Base-by-base conservation (phyloP, 352 stramenopile species). In the Phytopythium cucurbitacearum region DNA sequence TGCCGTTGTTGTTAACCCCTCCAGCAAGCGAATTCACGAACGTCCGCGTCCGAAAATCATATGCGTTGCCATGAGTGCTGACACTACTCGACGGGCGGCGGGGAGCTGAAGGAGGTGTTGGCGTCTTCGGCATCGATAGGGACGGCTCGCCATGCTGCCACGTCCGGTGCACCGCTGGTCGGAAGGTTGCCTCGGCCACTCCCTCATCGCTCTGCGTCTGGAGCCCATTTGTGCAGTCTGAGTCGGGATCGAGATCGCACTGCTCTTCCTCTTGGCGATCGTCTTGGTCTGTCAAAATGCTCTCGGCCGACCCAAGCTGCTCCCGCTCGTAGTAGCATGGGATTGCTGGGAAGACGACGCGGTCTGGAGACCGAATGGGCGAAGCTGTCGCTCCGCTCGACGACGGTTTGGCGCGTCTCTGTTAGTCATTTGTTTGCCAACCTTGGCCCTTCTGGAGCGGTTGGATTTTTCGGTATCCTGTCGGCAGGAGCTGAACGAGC, bases 381-480 rank as follows among this genome's bases (percentile, higher is more conserved):
- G 21, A 62, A 51, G 36, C 62, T 80, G 41, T 7, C 16, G n/a
- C 7, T 28, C 21, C 21, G 21, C 21, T 28, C 21, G 35, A 36
- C 35, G 47, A 53, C 16, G 15, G 34, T 21, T 53, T 53, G 3
- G n/a, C 15, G n/a, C 45, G 33, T 43, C 47, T 53, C 2, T n/a
- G 36, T n/a, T 62, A 62, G 7, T 76, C 79, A 35, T 89, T 89
- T 48, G 64, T 64, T 53, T 87, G 79, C 76, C 79, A 89, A 8
- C 74, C 74, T 60, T 78, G 65, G 48, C 76, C 79, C 32, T 77
- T 80, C 34, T 85, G 76, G 60, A 89, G 77, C 7, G 72, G 79
- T 43, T 87, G 74, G n/a, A 89, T 73, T 46, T 87, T 74, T 40
- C 76, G 74, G 51, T 87, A 87, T 0, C 79, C 79, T 3, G 70